These are phyloP conservation scores for Onygena corvina DNA, from an alignment of 2,329 filamentous ascomycete species.

Conservation along the genomic window DNA sequence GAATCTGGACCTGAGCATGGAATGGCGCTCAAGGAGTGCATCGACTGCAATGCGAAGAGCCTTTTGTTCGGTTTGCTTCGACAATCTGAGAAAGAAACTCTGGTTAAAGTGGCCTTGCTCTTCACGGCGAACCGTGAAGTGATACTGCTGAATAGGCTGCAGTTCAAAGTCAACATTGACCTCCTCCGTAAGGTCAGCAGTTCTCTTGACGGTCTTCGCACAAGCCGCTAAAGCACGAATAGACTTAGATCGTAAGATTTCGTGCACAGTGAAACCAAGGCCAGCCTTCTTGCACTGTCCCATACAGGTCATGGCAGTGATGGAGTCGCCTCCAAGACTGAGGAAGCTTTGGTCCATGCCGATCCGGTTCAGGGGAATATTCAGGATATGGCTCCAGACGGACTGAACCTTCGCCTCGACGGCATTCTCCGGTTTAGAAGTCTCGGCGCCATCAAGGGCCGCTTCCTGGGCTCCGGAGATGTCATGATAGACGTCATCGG, in stretches of 20 bases:
- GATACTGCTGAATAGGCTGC: constrained; percentile 20
- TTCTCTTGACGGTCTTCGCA: constrained; percentile 23
- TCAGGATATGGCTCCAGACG: constrained; percentile 32
- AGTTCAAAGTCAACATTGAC: constrained; percentile 17
- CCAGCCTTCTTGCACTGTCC: constrained; percentile 37
- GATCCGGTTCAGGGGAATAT: constrained; percentile 26
- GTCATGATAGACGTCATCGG: constrained; percentile 20
- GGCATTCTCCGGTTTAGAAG: constrained; percentile 15
- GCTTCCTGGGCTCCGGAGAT: constrained; percentile 4
- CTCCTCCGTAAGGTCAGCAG: constrained; percentile 21
- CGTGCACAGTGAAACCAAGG: constrained; percentile 37
- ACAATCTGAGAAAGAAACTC: constrained; percentile 17
- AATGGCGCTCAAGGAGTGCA: constrained; percentile 16
- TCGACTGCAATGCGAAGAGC: constrained; percentile 13
- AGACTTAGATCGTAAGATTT: constrained; percentile 38
- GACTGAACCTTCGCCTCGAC: constrained; percentile 24
- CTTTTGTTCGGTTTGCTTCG: constrained; percentile 1
- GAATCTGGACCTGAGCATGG: constrained; percentile 20
- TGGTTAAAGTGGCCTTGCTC: constrained; percentile 19
- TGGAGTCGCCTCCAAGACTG: constrained; percentile 38
- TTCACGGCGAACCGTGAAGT: constrained; percentile 14
- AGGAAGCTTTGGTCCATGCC: constrained; percentile 31
- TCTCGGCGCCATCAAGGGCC: neutral
- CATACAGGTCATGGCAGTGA: constrained; percentile 41
- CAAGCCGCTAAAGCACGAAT: constrained; percentile 28